Percentiles rank a stretch among this genome's conserved stretches.
phyloP scores from a whole-genome alignment of 2,329 filamentous ascomycete genomes.

The Tympanopsis confertula region DNA sequence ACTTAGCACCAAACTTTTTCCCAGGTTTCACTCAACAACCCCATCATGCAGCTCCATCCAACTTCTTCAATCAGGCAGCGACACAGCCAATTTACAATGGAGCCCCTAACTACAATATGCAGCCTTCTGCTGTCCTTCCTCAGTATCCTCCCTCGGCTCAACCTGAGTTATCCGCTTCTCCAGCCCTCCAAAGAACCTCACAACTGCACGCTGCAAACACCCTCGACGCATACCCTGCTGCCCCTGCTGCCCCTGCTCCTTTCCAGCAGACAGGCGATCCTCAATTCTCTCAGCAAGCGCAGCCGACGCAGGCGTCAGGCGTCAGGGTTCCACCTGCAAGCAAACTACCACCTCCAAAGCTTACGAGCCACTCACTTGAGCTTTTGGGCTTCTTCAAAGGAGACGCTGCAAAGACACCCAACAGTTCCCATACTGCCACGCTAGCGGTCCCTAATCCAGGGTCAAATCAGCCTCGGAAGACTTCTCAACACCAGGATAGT shows the following conservation, averaged over 20 bases:
- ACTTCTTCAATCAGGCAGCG: too few species aligned
- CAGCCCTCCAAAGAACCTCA: not conserved
- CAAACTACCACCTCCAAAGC: conserved; percentile 42
- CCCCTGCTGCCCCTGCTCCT: not conserved
- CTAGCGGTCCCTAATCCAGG: not conserved
- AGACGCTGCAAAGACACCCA: not conserved
- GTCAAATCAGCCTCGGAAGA: not conserved
- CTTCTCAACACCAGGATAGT: not conserved
- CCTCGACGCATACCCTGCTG: not conserved
- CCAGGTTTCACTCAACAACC: not conserved
- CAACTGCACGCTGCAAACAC: not conserved
- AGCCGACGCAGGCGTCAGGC: conserved; percentile 13
- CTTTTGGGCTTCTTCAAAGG: conserved; percentile 45
- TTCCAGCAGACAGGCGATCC: not conserved
- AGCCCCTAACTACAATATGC: too few species aligned
- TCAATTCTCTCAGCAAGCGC: not conserved
- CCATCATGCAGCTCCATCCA: not conserved
- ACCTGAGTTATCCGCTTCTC: too few species aligned
- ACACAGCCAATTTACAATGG: too few species aligned
- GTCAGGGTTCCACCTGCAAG: conserved; percentile 39
- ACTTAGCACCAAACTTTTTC: not conserved
- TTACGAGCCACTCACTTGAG: conserved; percentile 43
- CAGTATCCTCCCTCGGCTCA: too few species aligned
- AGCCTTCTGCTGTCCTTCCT: too few species aligned
- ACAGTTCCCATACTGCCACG: not conserved